Evolutionary conservation across 2,329 filamentous ascomycete species (phyloP).

Genomic region (Xylariaceae sp.): DNA sequence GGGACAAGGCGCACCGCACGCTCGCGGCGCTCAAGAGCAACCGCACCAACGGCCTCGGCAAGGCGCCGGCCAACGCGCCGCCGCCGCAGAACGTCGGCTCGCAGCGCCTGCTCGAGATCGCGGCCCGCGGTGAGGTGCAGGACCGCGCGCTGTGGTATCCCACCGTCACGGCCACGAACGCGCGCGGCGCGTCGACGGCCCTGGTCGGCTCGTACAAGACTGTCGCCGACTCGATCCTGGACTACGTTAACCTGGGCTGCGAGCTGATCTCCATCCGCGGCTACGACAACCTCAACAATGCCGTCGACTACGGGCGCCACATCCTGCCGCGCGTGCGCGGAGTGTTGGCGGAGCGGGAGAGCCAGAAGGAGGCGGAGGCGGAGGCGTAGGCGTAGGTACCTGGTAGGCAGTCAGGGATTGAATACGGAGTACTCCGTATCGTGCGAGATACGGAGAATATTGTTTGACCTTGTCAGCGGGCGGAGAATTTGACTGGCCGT

Average conservation of each 20-base stretch:
- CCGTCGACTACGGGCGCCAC: constrained; percentile 50
- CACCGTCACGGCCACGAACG: constrained; percentile 53
- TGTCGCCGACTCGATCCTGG: constrained; percentile 44
- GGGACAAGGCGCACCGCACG: constrained; percentile 51
- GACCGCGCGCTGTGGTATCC: constrained; percentile 57
- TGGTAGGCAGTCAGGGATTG: too few species aligned
- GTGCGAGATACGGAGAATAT: too few species aligned
- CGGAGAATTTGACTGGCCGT: too few species aligned
- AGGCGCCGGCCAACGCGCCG: constrained; percentile 20
- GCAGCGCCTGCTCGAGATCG: constrained; percentile 51
- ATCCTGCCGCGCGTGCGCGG: constrained; percentile 43
- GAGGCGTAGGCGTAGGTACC: too few species aligned
- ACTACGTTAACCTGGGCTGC: constrained; percentile 49
- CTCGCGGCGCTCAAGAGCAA: constrained; percentile 43
- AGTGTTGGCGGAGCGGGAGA: constrained; percentile 21
- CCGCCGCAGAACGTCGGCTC: constrained; percentile 52
- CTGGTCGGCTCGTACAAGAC: constrained; percentile 48
- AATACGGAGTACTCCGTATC: too few species aligned
- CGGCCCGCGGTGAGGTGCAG: constrained; percentile 47
- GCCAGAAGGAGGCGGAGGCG: background rate
- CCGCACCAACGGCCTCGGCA: constrained; percentile 27
- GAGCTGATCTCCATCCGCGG: constrained; percentile 53
- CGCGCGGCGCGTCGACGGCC: constrained; percentile 51
- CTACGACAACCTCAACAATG: constrained; percentile 54
- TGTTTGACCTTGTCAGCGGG: too few species aligned